Base-by-base conservation (phyloP, 1,284 basidiomycete species). In the Apiotrichum sp. region DNA sequence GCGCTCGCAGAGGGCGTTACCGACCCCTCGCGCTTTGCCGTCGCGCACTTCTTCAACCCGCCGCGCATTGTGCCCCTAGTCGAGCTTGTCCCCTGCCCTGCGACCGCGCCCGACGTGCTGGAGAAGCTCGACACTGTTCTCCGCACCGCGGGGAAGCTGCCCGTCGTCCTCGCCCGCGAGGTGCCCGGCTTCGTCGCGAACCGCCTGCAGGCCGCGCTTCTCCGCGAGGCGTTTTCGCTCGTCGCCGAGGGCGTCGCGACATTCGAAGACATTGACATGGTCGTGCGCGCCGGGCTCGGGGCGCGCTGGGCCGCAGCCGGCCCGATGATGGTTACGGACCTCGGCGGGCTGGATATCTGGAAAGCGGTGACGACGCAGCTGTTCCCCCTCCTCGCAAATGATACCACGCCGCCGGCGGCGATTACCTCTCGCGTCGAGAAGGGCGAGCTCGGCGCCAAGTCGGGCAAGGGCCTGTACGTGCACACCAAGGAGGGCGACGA, bases 31-130 rank as follows among this genome's bases (percentile, higher is more conserved):
- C 53, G 57, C 4, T 58, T 58, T 36, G 57, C 57, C 7, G 52
- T 58, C 32, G 57, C 57, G 33, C 57, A 58, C 50, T 58, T 58
- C 43, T 58, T 58, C 50, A 55, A 55, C 47, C 57, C 53, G 10
- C 41, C 57, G 31, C 41, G 49, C 10, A 42, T 55, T 13, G 57
- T 58, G 5, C 57, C 57, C 6, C 50, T 58, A 10, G 57, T 58
- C 38, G 57, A 58, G 38, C 45, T 58, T 13, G 57, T 58, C 0
- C 57, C 57, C 0, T 40, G 45, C 1, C 4, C 16, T 2, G 2
- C 10, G 0, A 58, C 57, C 5, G 13, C 31, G 1, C 41, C 46
- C 16, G 50, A 45, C 9, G 50, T 50, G 1, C 46, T 55, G 13
- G 32, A 52, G 5, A 52, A 45, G 41, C 50, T 58, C 16, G 31